Base-by-base conservation (phyloP, 2,329 filamentous ascomycete species). In the Sporothrix euskadiensis region DNA sequence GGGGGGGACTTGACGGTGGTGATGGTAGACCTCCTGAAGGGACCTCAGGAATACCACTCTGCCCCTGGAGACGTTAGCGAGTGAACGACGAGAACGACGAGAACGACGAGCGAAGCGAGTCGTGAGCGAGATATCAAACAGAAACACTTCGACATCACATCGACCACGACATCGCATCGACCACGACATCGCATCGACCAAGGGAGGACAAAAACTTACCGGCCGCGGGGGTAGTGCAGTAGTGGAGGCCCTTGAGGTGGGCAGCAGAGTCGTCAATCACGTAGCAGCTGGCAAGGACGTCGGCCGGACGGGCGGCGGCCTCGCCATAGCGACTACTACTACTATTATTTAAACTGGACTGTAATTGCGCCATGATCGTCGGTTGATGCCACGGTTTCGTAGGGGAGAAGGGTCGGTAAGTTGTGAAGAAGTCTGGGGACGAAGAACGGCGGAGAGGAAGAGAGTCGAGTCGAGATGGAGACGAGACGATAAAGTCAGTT, bases 21-120 rank as follows among this genome's bases (percentile, higher is more conserved):
- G 91, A 93, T 86, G 93, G 92, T 84, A 93, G 86, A 85, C 93
- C 93, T 90, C 91, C 90, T 87, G 90, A 88, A 84, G 87, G 90
- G 88, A 93, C 92, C 92, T 95, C 92, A 95, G 92, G 92, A 91
- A 94, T 92, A 94, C 92, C 92, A 95, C 92, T 93, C 91, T 84
- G 90, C 90, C 90, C 91, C 91, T 91, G 80, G 2, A 7, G 16
- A 49, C 0, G 71, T 69, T 57, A 69, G 71, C n/a, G 12, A 35
- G 26, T 7, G 56, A 59, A 35, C 30, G 56, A 35, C 4, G 14
- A 35, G 30, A 1, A 19, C 9, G 52, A 57, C 12, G 39, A 7
- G 39, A 41, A 3, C 39, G 39, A 41, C 57, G 57, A 61, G 57
- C 57, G 32, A 61, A 61, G 57, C 30, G 32, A 61, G 57, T 2